Percentiles rank a stretch among this genome's conserved stretches.
Conservation (phyloP, 495 filamentous ascomycete species). For the Penicillium robsamsonii region DNA sequence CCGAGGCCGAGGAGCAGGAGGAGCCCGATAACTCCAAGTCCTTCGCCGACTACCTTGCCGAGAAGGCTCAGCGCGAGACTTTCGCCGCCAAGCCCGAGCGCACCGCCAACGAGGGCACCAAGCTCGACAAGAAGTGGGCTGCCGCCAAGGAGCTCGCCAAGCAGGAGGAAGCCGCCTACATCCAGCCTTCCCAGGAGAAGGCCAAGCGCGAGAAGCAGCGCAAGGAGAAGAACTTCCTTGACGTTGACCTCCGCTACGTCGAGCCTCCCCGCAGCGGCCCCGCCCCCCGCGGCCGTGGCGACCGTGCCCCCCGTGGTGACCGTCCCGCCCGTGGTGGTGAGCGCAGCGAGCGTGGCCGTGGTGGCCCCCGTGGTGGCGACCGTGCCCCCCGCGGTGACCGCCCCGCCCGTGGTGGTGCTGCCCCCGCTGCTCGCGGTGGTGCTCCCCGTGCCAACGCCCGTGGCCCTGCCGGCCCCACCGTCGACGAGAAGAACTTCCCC, state of each 20-base stretch:
- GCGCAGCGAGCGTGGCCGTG: conserved; percentile 28
- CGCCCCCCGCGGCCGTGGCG: conserved; percentile 48
- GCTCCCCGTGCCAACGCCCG: conserved; percentile 36
- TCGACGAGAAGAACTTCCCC: conserved; percentile 55
- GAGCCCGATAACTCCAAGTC: conserved; percentile 85
- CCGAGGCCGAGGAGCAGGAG: conserved; percentile 52
- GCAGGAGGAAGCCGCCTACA: conserved; percentile 70
- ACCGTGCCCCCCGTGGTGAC: conserved; percentile 50
- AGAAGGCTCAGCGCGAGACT: conserved; percentile 76
- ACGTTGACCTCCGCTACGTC: conserved; percentile 78
- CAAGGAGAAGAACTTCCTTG: conserved; percentile 86
- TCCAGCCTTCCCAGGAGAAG: conserved; percentile 75
- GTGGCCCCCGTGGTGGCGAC: conserved; percentile 20
- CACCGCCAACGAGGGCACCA: conserved; percentile 85
- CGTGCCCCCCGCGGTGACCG: conserved; percentile 44
- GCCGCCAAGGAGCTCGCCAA: conserved; percentile 73
- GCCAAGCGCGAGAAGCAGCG: conserved; percentile 81
- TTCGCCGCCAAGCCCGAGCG: conserved; percentile 72
- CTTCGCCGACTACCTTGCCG: conserved; percentile 81
- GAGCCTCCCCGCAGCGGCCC: conserved; percentile 54
- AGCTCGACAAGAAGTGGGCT: conserved; percentile 88
- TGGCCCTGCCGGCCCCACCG: conserved; percentile 37
- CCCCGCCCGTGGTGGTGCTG: conserved; percentile 32
- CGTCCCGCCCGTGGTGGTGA: conserved; percentile 39
- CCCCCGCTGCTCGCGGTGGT: conserved; percentile 27